phyloP scores from a whole-genome alignment of 495 filamentous ascomycete genomes.

The Penicillium simplicissimum region DNA sequence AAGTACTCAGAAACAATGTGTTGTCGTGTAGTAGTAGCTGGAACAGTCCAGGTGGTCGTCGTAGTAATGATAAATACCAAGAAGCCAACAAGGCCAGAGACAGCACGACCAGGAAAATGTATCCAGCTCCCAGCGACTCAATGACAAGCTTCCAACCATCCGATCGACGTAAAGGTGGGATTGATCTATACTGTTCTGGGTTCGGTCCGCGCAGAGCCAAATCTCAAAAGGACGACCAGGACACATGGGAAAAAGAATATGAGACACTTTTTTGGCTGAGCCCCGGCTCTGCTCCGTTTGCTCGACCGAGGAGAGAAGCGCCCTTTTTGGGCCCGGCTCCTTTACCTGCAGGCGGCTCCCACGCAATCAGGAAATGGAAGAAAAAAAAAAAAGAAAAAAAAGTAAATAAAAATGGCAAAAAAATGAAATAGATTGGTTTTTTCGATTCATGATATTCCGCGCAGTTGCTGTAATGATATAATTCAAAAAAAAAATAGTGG shows the following conservation, averaged over 20 bases:
- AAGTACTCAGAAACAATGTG: slow-evolving; percentile 17
- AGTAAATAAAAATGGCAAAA: neutral
- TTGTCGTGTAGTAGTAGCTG: neutral
- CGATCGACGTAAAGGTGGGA: slow-evolving; percentile 30
- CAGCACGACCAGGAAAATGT: neutral
- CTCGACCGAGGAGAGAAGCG: neutral
- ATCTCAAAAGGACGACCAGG: slow-evolving; percentile 2
- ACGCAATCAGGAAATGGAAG: neutral
- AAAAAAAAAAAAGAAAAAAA: neutral
- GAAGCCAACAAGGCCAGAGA: neutral
- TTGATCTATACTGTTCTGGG: slow-evolving; percentile 32
- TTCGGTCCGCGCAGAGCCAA: slow-evolving; percentile 12
- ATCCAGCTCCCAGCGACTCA: slow-evolving; percentile 19
- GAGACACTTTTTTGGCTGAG: neutral
- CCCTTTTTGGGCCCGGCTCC: neutral
- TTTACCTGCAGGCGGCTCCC: neutral
- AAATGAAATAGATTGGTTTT: neutral
- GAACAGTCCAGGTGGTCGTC: neutral
- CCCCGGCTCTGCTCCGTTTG: slow-evolving; percentile 7
- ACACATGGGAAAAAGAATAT: neutral
- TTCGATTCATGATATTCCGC: neutral
- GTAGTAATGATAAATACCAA: slow-evolving; percentile 4
- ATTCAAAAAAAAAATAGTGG: neutral
- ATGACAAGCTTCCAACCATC: slow-evolving; percentile 17
- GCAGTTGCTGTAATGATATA: too few relatives aligned